Percentiles rank a stretch among this genome's conserved stretches.
Evolutionary conservation across 2,329 filamentous ascomycete species (phyloP).

Genomic region (Venturia carpophila): DNA sequence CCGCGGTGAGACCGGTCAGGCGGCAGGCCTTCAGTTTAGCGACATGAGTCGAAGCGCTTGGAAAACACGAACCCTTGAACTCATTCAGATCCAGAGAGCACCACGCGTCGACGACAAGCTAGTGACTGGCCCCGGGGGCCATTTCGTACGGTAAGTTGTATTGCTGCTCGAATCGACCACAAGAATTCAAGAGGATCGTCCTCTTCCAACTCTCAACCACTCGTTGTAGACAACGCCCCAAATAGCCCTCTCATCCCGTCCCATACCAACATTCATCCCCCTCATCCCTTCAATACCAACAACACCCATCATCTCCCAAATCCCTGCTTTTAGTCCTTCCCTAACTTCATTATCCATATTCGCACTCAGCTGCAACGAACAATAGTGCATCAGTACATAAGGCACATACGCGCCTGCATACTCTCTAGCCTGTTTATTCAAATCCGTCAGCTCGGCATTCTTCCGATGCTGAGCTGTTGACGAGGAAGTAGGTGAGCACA

Average conservation of each 20-base stretch:
- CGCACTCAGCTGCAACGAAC: slow-evolving; percentile 43
- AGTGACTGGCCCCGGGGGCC: too few species aligned
- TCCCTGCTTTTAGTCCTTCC: slow-evolving; percentile 50
- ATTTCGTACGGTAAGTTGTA: too few species aligned
- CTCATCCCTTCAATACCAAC: slow-evolving; percentile 29
- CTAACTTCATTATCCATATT: slow-evolving; percentile 46
- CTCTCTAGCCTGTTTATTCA: slow-evolving; percentile 51
- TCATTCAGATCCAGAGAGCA: too few species aligned
- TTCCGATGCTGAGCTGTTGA: slow-evolving; percentile 31
- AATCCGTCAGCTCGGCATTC: slow-evolving; percentile 43
- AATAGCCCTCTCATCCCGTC: slow-evolving; percentile 28
- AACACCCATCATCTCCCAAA: slow-evolving; percentile 34
- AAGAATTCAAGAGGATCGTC: background rate
- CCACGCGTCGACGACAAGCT: too few species aligned
- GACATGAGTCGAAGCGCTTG: too few species aligned
- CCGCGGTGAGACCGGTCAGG: too few species aligned
- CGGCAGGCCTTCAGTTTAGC: too few species aligned
- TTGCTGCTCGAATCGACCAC: too few species aligned
- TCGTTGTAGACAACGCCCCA: slow-evolving; percentile 33
- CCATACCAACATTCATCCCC: slow-evolving; percentile 33
- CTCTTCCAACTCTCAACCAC: slow-evolving; percentile 24
- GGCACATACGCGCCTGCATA: slow-evolving; percentile 51
- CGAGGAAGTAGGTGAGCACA: slow-evolving; percentile 54
- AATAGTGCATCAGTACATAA: slow-evolving; percentile 51
- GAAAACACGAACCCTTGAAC: too few species aligned